Evolutionary conservation across 495 filamentous ascomycete genomes (phyloP), one percentile per base, ranked within the genome.

Genomic region (Lophiotrema nucula): DNA sequence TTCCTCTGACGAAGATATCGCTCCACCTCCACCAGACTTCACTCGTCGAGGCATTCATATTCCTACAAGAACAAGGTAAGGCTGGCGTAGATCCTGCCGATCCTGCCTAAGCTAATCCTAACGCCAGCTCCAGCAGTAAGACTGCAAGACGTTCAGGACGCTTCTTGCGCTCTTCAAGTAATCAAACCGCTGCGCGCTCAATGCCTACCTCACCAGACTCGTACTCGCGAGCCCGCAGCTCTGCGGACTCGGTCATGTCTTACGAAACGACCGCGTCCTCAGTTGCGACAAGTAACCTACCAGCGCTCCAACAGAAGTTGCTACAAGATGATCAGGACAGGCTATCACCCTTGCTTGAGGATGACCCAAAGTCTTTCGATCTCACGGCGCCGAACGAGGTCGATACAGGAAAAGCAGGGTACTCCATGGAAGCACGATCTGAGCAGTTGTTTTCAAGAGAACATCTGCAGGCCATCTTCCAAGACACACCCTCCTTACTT

Each of bases 401-500:
- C 13, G 47, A 51, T n/a, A 22, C 25, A 0, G 22, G 23, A 15
- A 64, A 58, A 31, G n/a, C n/a, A n/a, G 69, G 48, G 22, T 81
- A 75, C 62, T 77, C 75, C 1, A 70, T 91, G 1, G 86, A 89
- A 72, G 71, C 69, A 21, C 75, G 80, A 28, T 79, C 84, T 2
- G 81, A 86, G 26, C 70, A 81, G 24, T 74, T 91, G 56, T 88
- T 89, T 63, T 85, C 83, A 5, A 65, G 59, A 4, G 79, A 84
- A 47, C 87, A 89, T 68, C 79, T 90, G 51, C 66, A 77, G 43
- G 69, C 75, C 0, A 76, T 80, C 1, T 76, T 86, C 31, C 82
- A 84, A 45, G 86, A 88, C 58, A 83, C 83, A 31, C 71, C 78
- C 10, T 82, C 90, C 57, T 82, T 92, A 44, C 72, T 81, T 44